phyloP scores from a whole-genome alignment of 805 yeast genomes.

The Saccharomyces kudriavzevii region DNA sequence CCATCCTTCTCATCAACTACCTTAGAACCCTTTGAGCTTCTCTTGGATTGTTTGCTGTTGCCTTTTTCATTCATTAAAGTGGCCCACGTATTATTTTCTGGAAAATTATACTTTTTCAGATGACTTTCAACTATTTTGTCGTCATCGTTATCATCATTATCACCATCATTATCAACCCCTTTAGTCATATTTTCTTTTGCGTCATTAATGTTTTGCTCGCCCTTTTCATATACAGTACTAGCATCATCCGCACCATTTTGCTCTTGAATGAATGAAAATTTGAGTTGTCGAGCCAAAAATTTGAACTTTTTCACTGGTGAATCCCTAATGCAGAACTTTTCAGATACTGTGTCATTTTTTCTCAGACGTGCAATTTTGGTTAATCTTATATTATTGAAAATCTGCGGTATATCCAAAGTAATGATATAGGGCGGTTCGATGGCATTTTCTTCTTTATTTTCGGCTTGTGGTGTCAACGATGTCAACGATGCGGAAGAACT shows the following conservation, averaged over 20 bases:
- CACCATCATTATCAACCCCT: slow-evolving; percentile 2
- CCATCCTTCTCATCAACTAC: slow-evolving; percentile 1
- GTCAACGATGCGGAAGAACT: slow-evolving; percentile 11
- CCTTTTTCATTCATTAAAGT: slow-evolving; percentile 18
- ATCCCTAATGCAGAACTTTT: slow-evolving; percentile 16
- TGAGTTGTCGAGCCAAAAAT: slow-evolving; percentile 27
- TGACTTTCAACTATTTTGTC: slow-evolving; percentile 3
- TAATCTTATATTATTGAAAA: slow-evolving; percentile 23
- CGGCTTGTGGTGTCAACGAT: slow-evolving; percentile 2
- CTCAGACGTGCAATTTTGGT: slow-evolving; percentile 12
- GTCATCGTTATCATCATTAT: slow-evolving; percentile 12
- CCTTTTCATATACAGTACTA: background rate
- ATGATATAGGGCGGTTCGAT: slow-evolving; percentile 20
- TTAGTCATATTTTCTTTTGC: slow-evolving; percentile 13
- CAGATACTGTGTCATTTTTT: slow-evolving; percentile 5
- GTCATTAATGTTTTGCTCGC: slow-evolving; percentile 6
- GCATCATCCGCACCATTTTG: slow-evolving; percentile 13
- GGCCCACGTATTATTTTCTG: slow-evolving; percentile 29
- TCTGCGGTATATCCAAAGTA: slow-evolving; percentile 25
- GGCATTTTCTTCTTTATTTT: background rate
- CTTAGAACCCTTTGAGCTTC: background rate
- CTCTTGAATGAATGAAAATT: slow-evolving; percentile 22
- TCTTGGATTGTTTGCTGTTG: slow-evolving; percentile 4
- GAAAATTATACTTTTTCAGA: slow-evolving; percentile 25
- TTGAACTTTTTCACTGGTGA: slow-evolving; percentile 29